These are phyloP conservation scores for Cephaloascus albidus DNA, from an alignment of 805 yeast genomes.

Conservation along the genomic window DNA sequence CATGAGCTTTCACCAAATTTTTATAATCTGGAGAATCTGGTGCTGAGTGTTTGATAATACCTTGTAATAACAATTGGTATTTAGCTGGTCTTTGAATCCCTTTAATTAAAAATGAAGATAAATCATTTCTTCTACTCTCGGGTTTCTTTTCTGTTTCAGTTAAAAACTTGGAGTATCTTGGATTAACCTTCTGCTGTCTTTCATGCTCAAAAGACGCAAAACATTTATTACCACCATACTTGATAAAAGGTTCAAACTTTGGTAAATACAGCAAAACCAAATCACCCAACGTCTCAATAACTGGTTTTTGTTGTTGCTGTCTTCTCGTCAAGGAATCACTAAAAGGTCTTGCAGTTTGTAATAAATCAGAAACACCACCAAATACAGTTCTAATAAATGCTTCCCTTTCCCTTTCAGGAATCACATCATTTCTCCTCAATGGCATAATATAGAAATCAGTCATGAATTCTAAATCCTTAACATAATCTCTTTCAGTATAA, in stretches of 20 bases:
- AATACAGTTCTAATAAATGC: slow-evolving; percentile 88
- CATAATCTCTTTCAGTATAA: slow-evolving; percentile 90
- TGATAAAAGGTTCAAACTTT: slow-evolving; percentile 83
- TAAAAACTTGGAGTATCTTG: slow-evolving; percentile 86
- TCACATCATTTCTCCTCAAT: slow-evolving; percentile 73
- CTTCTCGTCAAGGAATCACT: slow-evolving; percentile 86
- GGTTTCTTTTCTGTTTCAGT: slow-evolving; percentile 82
- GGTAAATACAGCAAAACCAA: slow-evolving; percentile 77
- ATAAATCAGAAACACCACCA: slow-evolving; percentile 80
- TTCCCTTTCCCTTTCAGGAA: slow-evolving; percentile 83
- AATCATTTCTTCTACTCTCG: slow-evolving; percentile 82
- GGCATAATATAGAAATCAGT: slow-evolving; percentile 94
- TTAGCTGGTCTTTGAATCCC: slow-evolving; percentile 96
- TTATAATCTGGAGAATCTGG: slow-evolving; percentile 68
- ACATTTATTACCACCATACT: slow-evolving; percentile 90
- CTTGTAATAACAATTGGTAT: slow-evolving; percentile 76
- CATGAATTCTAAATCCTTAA: slow-evolving; percentile 86
- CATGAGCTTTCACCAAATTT: slow-evolving; percentile 63
- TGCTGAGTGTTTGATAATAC: slow-evolving; percentile 73
- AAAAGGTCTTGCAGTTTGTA: slow-evolving; percentile 71
- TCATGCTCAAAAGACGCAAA: slow-evolving; percentile 95
- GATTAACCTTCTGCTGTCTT: slow-evolving; percentile 83
- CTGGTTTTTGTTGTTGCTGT: slow-evolving; percentile 72
- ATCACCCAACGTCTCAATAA: slow-evolving; percentile 82
- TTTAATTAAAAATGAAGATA: slow-evolving; percentile 86